A percentile compares a stretch with the other conserved stretches of the same genome.
phyloP scores from a whole-genome alignment of 208 protist genomes.

The Leishmania guyanensis region DNA sequence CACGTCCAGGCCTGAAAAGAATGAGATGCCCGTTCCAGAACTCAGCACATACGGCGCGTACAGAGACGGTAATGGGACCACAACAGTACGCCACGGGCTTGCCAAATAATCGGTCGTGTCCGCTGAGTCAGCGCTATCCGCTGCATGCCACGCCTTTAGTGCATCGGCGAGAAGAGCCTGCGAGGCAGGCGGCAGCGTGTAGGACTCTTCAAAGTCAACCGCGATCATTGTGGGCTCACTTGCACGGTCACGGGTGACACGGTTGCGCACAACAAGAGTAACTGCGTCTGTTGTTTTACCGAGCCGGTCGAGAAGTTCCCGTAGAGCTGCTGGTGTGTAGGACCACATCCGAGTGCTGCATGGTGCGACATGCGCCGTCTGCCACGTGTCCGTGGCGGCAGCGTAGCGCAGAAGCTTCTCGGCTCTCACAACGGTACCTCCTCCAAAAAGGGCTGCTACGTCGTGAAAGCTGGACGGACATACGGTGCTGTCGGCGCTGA shows the following conservation, averaged over 20 bases:
- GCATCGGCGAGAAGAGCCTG: conserved; percentile 1
- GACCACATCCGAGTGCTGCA: conserved; percentile 37
- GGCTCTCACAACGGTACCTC: conserved; percentile 3
- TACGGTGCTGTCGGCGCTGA: conserved; percentile 16
- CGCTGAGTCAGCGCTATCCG: conserved; percentile 6
- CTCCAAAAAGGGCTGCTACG: conserved; percentile 8
- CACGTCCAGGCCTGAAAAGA: background rate
- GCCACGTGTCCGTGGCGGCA: conserved; percentile 28
- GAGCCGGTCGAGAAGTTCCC: conserved; percentile 17
- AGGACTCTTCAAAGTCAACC: conserved; percentile 21
- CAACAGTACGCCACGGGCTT: background rate
- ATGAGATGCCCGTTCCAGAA: background rate
- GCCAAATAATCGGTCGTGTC: background rate
- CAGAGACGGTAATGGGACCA: conserved; percentile 12
- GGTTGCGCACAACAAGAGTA: conserved; percentile 10
- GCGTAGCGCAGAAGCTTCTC: conserved; percentile 14
- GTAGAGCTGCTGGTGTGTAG: conserved; percentile 28
- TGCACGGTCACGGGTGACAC: conserved; percentile 21
- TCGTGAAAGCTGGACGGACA: conserved; percentile 15
- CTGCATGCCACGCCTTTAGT: conserved; percentile 15
- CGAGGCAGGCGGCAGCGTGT: conserved; percentile 18
- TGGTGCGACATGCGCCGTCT: conserved; percentile 14
- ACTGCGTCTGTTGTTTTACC: background rate
- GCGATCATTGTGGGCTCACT: conserved; percentile 12
- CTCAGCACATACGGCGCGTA: conserved; percentile 33